These are phyloP conservation scores for Candida loeiensis DNA, from an alignment of 805 yeast genomes.

Conservation along the genomic window DNA sequence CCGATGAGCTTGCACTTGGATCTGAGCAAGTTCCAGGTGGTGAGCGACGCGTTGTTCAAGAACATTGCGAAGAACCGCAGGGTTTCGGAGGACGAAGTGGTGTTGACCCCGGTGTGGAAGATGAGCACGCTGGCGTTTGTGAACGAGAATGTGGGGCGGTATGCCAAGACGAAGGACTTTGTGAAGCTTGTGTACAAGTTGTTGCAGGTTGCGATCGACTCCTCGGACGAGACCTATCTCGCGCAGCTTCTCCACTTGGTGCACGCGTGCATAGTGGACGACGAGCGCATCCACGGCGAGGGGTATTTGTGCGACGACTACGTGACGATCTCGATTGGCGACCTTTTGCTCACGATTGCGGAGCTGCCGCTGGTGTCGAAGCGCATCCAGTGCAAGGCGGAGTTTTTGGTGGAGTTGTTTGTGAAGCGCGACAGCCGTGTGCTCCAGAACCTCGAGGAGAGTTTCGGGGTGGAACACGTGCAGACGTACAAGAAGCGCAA, in stretches of 20 bases:
- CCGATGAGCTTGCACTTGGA: conserved; percentile 52
- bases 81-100: conserved; percentile 37
- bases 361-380: conserved; percentile 48
- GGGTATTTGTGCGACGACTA: conserved; percentile 42
- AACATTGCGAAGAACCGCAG: conserved; percentile 38
- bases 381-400: conserved; percentile 51
- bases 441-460: conserved; percentile 47
- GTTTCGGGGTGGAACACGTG: conserved; percentile 57
- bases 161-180: conserved; percentile 50
- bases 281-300: conserved; percentile 39
- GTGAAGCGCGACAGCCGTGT: conserved; percentile 48
- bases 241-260: conserved; percentile 63
- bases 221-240: conserved; percentile 51
- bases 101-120: conserved; percentile 46
- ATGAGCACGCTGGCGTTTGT: conserved; percentile 33
- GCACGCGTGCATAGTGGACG: conserved; percentile 60
- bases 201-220: conserved; percentile 50
- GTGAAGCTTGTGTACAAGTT: conserved; percentile 56
- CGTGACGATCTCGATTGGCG: conserved; percentile 54
- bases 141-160: conserved; percentile 39
- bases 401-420: conserved; percentile 49
- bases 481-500: conserved; percentile 47
- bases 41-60: conserved; percentile 45
- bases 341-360: conserved; percentile 49
- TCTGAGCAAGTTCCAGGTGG: conserved; percentile 48